phyloP scores from a whole-genome alignment of 1,284 basidiomycete genomes.

The Thelephora terrestris region DNA sequence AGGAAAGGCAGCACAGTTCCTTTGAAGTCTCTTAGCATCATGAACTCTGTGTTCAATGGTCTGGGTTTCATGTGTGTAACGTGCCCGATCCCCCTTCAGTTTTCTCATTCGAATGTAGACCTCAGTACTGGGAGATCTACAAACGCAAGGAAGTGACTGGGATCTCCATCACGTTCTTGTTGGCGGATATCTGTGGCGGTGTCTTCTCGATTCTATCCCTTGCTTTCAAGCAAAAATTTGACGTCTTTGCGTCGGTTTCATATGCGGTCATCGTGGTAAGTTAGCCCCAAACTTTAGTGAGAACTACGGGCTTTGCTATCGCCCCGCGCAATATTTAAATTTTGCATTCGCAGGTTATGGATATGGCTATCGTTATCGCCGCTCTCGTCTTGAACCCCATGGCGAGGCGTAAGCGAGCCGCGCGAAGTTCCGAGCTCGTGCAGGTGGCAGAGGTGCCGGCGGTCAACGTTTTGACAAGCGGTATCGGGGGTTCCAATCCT shows the following conservation, averaged over 20 bases:
- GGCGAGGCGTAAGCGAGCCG: conserved; percentile 9
- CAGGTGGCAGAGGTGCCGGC: too few species aligned
- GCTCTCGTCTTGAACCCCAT: conserved; percentile 55
- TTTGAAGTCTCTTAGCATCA: conserved; percentile 54
- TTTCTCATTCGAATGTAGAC: conserved; percentile 16
- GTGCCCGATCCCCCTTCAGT: not conserved
- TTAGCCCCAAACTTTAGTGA: not conserved
- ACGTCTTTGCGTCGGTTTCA: conserved; percentile 54
- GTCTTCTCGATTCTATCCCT: conserved; percentile 65
- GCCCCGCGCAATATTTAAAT: too few species aligned
- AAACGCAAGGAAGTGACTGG: conserved; percentile 61
- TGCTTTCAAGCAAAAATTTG: conserved; percentile 57
- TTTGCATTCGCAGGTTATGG: conserved; percentile 36
- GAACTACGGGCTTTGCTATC: not conserved
- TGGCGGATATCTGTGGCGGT: conserved; percentile 62
- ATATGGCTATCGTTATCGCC: conserved; percentile 45
- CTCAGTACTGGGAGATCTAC: conserved; percentile 64
- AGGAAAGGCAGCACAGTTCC: conserved; percentile 37
- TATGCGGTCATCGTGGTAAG: conserved; percentile 52
- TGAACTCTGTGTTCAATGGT: conserved; percentile 51
- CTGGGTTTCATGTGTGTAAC: conserved; percentile 44
- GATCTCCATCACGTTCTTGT: conserved; percentile 63
- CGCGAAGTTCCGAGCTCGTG: not conserved
- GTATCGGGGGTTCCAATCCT: too few species aligned
- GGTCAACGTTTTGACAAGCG: too few species aligned